These are phyloP conservation scores for Knufia petricola DNA, from an alignment of 2,329 filamentous ascomycete species.

Conservation along the genomic window DNA sequence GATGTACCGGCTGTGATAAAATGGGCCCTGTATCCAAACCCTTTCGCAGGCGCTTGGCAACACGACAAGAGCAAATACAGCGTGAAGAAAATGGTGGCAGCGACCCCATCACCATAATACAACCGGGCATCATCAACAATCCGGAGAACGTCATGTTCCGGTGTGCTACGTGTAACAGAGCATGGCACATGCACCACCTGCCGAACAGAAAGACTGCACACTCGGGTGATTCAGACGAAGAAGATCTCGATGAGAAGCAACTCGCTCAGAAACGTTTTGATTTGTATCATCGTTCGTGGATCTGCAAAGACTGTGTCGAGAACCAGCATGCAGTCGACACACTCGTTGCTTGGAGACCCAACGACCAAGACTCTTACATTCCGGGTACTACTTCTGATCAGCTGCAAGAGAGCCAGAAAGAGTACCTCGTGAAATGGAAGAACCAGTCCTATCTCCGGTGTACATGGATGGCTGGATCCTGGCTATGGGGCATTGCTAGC, in stretches of 20 bases:
- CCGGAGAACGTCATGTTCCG: conserved; percentile 69
- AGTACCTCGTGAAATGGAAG: conserved; percentile 89
- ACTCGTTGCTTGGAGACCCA: conserved; percentile 83
- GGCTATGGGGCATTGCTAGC: conserved; percentile 67
- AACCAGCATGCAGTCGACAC: conserved; percentile 58
- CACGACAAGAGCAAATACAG: conserved; percentile 73
- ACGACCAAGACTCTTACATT: conserved; percentile 47
- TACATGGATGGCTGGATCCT: conserved; percentile 78
- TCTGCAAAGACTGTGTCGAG: conserved; percentile 66
- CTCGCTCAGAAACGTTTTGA: conserved; percentile 54
- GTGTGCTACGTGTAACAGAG: conserved; percentile 65
- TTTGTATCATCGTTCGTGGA: conserved; percentile 67
- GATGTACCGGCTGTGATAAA: conserved; percentile 60
- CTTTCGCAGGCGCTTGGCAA: conserved; percentile 62
- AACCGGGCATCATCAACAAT: conserved; percentile 61
- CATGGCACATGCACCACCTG: conserved; percentile 77
- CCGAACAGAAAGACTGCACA: conserved; percentile 35
- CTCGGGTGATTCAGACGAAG: conserved; percentile 21
- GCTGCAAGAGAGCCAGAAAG: conserved; percentile 67
- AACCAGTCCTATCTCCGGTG: conserved; percentile 70
- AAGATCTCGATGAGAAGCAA: conserved; percentile 35
- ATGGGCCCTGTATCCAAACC: conserved; percentile 61
- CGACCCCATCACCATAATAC: conserved; percentile 63
- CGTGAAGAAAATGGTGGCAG: conserved; percentile 67
- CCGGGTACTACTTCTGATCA: conserved; percentile 44